These are phyloP conservation scores for Leishmania amazonensis DNA, from an alignment of 208 protist species.

Conservation along the genomic window DNA sequence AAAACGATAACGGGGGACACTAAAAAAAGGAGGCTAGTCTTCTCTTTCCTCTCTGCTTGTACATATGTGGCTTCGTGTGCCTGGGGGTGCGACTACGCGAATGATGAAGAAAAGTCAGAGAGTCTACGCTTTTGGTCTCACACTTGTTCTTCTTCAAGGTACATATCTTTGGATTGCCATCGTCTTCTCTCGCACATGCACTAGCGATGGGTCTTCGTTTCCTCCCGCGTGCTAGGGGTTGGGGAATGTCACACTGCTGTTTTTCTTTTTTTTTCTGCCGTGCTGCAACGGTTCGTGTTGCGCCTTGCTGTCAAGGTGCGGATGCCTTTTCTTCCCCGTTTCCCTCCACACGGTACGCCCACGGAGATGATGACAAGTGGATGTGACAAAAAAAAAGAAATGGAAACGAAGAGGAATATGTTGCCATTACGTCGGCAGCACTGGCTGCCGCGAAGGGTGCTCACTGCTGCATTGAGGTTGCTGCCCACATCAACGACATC, in stretches of 20 bases:
- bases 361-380: background rate
- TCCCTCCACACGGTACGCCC: background rate
- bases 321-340: background rate
- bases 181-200: background rate
- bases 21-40: background rate
- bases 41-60: background rate
- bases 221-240: background rate
- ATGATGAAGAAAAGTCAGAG: background rate
- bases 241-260: background rate
- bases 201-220: background rate
- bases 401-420: background rate
- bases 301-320: background rate
- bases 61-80: constrained; percentile 9
- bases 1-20: background rate
- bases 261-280: background rate
- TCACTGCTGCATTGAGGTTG: background rate
- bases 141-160: background rate
- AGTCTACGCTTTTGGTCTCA: background rate
- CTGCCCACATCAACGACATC: background rate
- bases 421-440: background rate
- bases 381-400: background rate
- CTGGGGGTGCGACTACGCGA: background rate
- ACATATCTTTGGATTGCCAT: background rate
- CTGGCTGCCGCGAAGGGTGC: background rate
- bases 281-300: background rate